Evolutionary conservation across 2,329 filamentous ascomycete genomes (phyloP).

Genomic region (Trichoderma endophyticum): DNA sequence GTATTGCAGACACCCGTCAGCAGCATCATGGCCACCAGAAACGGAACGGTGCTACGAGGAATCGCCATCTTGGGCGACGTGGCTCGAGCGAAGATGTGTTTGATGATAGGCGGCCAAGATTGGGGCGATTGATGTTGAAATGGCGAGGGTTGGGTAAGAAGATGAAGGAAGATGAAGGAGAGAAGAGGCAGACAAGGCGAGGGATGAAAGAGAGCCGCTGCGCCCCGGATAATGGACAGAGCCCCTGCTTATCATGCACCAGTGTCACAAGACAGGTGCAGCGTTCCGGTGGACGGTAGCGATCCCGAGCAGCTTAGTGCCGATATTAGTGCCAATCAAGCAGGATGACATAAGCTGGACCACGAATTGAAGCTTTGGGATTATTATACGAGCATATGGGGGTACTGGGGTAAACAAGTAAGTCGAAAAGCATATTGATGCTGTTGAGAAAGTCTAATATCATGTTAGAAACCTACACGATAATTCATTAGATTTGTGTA

Average conservation of each 20-base stretch:
- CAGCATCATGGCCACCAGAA: constrained; percentile 94
- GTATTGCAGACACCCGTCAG: constrained; percentile 96
- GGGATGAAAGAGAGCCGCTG: background rate
- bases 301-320: constrained; percentile 5
- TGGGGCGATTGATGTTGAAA: background rate
- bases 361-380: background rate
- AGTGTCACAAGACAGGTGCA: constrained; percentile 7
- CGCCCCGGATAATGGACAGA: constrained; percentile 2
- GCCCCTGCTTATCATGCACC: constrained; percentile 14
- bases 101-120: background rate
- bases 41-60: constrained; percentile 67
- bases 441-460: background rate
- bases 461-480: background rate
- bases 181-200: background rate
- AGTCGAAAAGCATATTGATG: background rate
- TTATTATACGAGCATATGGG: background rate
- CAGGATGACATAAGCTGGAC: background rate
- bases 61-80: constrained; percentile 54
- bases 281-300: background rate
- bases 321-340: background rate
- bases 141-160: background rate
- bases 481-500: background rate
- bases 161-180: background rate
- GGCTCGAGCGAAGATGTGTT: background rate
- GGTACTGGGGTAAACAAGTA: background rate